These are phyloP conservation scores for Geoglossum cookeanum DNA, from an alignment of 2,329 filamentous ascomycete species.

Conservation along the genomic window DNA sequence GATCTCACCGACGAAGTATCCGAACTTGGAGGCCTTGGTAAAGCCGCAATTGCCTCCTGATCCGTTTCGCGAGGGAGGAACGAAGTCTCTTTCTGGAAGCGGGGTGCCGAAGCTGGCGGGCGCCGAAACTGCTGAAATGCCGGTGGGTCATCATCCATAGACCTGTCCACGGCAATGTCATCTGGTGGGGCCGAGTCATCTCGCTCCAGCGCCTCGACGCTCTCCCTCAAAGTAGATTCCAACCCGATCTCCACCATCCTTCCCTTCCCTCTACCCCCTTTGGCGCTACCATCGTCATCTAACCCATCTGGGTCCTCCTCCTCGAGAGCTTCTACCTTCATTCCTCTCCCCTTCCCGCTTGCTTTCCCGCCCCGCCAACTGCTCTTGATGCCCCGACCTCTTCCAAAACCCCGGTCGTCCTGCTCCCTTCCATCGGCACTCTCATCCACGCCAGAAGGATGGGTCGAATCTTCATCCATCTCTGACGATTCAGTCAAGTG, in stretches of 20 bases:
- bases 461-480: constrained; percentile 51
- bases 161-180: constrained; percentile 15
- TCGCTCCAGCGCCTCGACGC: constrained; percentile 24
- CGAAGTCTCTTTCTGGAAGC: constrained; percentile 14
- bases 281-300: constrained; percentile 15
- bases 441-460: constrained; percentile 30
- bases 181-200: constrained; percentile 19
- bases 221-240: constrained; percentile 39
- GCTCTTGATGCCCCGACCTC: constrained; percentile 33
- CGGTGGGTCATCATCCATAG: constrained; percentile 30
- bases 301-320: constrained; percentile 20
- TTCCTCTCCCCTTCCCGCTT: constrained; percentile 20
- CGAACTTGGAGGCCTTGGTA: constrained; percentile 28
- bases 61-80: constrained; percentile 32
- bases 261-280: constrained; percentile 38
- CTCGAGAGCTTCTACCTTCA: constrained; percentile 17
- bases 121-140: constrained; percentile 38
- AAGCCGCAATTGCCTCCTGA: constrained; percentile 26
- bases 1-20: constrained; percentile 28
- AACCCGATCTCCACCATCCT: constrained; percentile 74
- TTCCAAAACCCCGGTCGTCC: constrained; percentile 20
- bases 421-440: constrained; percentile 30
- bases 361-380: constrained; percentile 34
- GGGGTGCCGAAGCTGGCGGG: constrained; percentile 15
- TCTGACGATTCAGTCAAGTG: constrained; percentile 73